Conservation (phyloP, 140 eudicot genomes). For the Eryngium alpinum region DNA sequence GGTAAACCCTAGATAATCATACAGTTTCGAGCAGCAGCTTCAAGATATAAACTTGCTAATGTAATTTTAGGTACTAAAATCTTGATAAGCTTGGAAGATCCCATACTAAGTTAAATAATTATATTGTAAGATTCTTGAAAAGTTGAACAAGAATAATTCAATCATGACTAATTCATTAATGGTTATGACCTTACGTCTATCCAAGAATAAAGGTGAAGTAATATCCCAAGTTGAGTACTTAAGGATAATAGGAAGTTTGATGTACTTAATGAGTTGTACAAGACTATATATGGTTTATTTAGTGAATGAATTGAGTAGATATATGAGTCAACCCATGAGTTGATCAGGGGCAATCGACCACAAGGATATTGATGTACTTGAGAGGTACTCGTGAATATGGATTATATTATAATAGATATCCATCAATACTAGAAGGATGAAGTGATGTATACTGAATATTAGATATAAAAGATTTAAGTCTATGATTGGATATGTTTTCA, state of each 20-base stretch:
- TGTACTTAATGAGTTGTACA: too few relatives aligned
- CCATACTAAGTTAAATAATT: neutral
- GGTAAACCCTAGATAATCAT: too few relatives aligned
- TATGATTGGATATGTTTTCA: neutral
- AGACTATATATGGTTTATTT: too few relatives aligned
- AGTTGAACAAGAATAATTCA: neutral
- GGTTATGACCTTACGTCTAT: neutral
- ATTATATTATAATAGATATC: neutral
- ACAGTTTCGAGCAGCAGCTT: too few relatives aligned
- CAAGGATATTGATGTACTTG: neutral
- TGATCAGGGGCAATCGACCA: neutral
- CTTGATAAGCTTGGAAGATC: neutral
- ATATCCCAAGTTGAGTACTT: slow-evolving; percentile 12
- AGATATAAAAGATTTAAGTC: neutral
- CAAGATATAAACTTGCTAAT: slow-evolving; percentile 3
- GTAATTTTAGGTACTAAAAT: neutral
- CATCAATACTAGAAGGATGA: neutral
- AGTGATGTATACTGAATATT: neutral
- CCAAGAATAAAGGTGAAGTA: slow-evolving; percentile 8
- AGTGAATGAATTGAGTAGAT: too few relatives aligned
- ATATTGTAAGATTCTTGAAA: slow-evolving; percentile 16
- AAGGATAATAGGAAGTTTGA: too few relatives aligned
- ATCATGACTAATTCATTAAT: neutral
- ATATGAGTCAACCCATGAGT: too few relatives aligned
- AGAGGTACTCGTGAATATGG: neutral